Evolutionary conservation across 2,329 filamentous ascomycete genomes (phyloP).

Genomic region (Elsinoe necatrix): DNA sequence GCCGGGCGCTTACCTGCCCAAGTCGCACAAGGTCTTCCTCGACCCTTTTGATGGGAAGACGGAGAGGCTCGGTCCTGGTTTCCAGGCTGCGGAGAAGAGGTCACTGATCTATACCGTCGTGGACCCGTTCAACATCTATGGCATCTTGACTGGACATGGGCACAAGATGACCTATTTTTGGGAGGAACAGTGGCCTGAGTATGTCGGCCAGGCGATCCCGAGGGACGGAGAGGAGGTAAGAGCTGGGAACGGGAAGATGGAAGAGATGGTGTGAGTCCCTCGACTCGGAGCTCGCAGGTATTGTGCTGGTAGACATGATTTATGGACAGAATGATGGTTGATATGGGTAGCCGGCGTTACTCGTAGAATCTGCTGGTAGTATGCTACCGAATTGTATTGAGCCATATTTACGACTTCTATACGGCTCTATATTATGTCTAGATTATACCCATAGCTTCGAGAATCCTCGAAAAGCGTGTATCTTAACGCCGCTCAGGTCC

Average conservation of each 20-base stretch:
- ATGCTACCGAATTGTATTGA: no score
- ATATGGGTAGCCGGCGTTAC: background rate
- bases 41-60: slow-evolving; percentile 42
- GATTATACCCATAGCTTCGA: no score
- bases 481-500: no score
- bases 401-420: no score
- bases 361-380: no score
- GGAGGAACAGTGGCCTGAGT: slow-evolving; percentile 22
- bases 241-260: background rate
- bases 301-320: background rate
- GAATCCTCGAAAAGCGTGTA: no score
- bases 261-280: background rate
- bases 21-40: slow-evolving; percentile 44
- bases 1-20: slow-evolving; percentile 43
- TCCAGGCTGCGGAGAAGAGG: slow-evolving; percentile 23
- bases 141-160: slow-evolving; percentile 22
- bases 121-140: slow-evolving; percentile 26
- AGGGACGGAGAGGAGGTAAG: background rate
- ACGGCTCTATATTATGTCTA: no score
- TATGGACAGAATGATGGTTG: background rate
- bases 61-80: slow-evolving; percentile 32
- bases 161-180: slow-evolving; percentile 23
- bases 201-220: slow-evolving; percentile 17
- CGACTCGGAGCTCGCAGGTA: background rate
- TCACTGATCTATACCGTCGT: slow-evolving; percentile 22